These are phyloP conservation scores for Rehmannia glutinosa DNA, from an alignment of 257 asterid species.

Conservation along the genomic window DNA sequence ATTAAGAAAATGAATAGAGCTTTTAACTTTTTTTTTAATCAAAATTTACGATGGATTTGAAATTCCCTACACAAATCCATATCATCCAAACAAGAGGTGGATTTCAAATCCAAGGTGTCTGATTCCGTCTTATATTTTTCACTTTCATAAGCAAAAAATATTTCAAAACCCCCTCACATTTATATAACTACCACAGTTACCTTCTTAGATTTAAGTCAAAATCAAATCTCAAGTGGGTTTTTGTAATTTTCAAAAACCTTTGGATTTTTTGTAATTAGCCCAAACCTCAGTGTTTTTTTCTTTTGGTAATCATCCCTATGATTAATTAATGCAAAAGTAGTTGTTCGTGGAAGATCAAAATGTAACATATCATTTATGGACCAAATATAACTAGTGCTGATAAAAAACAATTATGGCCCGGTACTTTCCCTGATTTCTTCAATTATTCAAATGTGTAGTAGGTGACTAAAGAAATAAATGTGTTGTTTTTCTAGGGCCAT, in stretches of 20 bases:
- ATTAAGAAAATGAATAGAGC: too few relatives aligned
- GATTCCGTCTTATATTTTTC: too few relatives aligned
- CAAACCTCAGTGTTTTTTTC: background rate
- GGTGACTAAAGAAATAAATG: background rate
- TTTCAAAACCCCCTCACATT: too few relatives aligned
- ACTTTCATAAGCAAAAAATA: too few relatives aligned
- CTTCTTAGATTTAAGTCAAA: too few relatives aligned
- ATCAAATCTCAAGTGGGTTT: background rate
- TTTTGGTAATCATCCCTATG: background rate
- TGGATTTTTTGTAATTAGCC: background rate
- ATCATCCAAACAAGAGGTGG: too few relatives aligned
- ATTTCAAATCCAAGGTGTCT: too few relatives aligned
- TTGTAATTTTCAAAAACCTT: background rate
- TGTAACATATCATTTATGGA: background rate
- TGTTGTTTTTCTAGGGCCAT: background rate
- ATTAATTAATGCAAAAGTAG: background rate
- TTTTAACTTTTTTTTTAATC: too few relatives aligned
- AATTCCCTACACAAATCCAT: too few relatives aligned
- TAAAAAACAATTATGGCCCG: background rate
- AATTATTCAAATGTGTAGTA: background rate
- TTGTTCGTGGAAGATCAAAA: background rate
- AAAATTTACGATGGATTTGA: too few relatives aligned
- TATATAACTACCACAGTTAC: too few relatives aligned
- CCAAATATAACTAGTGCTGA: background rate
- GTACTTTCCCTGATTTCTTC: background rate